Conservation (phyloP, 345 rosid genomes). For the Dipteronia sinensis region DNA sequence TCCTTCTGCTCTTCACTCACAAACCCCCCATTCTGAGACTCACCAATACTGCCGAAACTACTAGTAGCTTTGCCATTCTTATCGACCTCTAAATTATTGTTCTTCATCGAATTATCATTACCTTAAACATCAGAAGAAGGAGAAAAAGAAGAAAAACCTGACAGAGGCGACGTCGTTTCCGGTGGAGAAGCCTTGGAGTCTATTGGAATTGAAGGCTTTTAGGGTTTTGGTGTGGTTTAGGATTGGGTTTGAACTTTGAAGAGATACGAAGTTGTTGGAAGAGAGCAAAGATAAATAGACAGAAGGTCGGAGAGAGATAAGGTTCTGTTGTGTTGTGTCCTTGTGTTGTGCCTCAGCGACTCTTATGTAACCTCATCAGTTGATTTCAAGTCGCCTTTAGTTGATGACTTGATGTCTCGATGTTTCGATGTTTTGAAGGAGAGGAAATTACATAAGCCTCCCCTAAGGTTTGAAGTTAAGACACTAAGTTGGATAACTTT, state of each 20-base stretch:
- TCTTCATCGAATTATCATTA: conserved; percentile 29
- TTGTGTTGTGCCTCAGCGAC: neutral
- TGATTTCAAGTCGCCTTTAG: neutral
- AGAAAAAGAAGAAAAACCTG: conserved; percentile 49
- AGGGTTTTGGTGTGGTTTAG: conserved; percentile 17
- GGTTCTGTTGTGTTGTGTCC: conserved; percentile 14
- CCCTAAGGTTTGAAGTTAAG: too few relatives aligned
- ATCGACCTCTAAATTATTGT: conserved; percentile 4
- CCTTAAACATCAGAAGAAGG: conserved; percentile 13
- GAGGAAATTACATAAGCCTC: too few relatives aligned
- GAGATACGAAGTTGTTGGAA: neutral
- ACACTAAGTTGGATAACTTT: too few relatives aligned
- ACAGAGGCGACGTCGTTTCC: conserved; percentile 29
- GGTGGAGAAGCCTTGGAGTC: conserved; percentile 47
- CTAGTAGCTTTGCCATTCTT: conserved; percentile 28
- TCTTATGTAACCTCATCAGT: neutral
- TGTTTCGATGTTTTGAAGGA: neutral
- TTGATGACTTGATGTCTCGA: neutral
- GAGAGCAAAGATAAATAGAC: neutral
- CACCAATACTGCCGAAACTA: conserved; percentile 8
- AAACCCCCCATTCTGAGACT: conserved; percentile 39
- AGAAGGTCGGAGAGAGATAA: conserved; percentile 10
- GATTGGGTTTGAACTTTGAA: conserved; percentile 12
- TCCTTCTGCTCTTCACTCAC: conserved; percentile 56
- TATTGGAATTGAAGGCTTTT: conserved; percentile 30